phyloP scores from a whole-genome alignment of 257 asterid species.

The Linderniella brevidens region DNA sequence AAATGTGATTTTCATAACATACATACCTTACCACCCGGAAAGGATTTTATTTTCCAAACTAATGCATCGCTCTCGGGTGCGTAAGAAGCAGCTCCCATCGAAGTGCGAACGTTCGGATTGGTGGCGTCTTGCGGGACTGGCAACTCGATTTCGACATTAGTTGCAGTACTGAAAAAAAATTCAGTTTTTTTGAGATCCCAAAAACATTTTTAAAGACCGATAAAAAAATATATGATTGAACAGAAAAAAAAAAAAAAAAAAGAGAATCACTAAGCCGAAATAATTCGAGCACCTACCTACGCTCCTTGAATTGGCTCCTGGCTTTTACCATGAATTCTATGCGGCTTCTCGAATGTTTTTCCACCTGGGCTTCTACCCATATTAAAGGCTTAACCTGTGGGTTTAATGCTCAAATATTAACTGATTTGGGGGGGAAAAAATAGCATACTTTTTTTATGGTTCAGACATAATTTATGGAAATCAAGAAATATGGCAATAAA shows the following conservation, averaged over 20 bases:
- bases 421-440: not conserved
- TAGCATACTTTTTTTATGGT: constrained; percentile 4
- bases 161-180: constrained; percentile 56
- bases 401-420: constrained; percentile 4
- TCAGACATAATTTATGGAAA: constrained; percentile 7
- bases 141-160: constrained; percentile 88
- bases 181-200: constrained; percentile 9
- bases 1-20: not conserved
- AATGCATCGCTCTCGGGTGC: constrained; percentile 90
- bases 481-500: constrained; percentile 4
- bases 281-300: constrained; percentile 41
- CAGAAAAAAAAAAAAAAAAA: constrained; percentile 2
- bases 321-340: constrained; percentile 53
- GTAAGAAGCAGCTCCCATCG: constrained; percentile 90
- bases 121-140: constrained; percentile 95
- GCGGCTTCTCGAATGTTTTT: constrained; percentile 57
- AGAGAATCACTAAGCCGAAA: constrained; percentile 1
- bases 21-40: constrained; percentile 93
- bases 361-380: constrained; percentile 73
- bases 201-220: constrained; percentile 6
- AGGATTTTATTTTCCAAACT: constrained; percentile 92
- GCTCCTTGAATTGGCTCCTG: constrained; percentile 63
- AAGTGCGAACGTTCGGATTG: constrained; percentile 85
- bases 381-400: constrained; percentile 76
- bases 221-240: no score